A percentile compares a stretch with the other conserved stretches of the same genome.
phyloP scores from a whole-genome alignment of 2,329 filamentous ascomycete species.

The Aotearoamyces nothofagi region DNA sequence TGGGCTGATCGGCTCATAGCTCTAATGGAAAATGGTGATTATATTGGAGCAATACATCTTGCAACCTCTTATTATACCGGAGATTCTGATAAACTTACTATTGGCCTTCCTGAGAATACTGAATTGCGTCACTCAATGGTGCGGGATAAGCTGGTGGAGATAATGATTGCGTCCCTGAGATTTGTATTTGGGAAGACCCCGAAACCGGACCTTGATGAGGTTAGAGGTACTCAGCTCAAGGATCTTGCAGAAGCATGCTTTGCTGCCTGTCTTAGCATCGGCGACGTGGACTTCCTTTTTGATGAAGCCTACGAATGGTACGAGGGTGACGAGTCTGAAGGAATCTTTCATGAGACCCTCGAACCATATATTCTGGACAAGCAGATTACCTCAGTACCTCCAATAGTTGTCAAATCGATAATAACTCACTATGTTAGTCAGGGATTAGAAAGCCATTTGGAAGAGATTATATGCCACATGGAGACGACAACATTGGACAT shows the following conservation, averaged over 20 bases:
- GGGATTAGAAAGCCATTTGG: constrained; percentile 62
- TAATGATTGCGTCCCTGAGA: constrained; percentile 81
- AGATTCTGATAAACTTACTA: constrained; percentile 82
- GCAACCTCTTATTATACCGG: constrained; percentile 89
- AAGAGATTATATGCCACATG: constrained; percentile 90
- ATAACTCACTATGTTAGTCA: constrained; percentile 67
- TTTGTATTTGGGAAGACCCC: constrained; percentile 65
- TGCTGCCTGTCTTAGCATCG: constrained; percentile 63
- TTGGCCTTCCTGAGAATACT: constrained; percentile 81
- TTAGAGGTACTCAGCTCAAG: constrained; percentile 37
- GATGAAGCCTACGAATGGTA: constrained; percentile 85
- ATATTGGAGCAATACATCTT: constrained; percentile 77
- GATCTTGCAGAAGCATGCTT: constrained; percentile 77
- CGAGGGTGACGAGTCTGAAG: constrained; percentile 57
- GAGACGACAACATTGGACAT: constrained; percentile 85
- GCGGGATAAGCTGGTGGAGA: constrained; percentile 76
- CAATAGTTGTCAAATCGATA: constrained; percentile 71
- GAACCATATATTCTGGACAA: constrained; percentile 78
- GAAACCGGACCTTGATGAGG: constrained; percentile 27
- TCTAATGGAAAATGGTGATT: constrained; percentile 93
- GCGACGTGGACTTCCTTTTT: constrained; percentile 72
- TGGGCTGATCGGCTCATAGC: constrained; percentile 92
- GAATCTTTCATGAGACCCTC: constrained; percentile 73
- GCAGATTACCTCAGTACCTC: constrained; percentile 60
- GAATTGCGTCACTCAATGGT: constrained; percentile 65